Percentiles rank a stretch among this genome's conserved stretches.
Evolutionary conservation across 805 yeast species (phyloP).

Genomic region (Candida germanica): DNA sequence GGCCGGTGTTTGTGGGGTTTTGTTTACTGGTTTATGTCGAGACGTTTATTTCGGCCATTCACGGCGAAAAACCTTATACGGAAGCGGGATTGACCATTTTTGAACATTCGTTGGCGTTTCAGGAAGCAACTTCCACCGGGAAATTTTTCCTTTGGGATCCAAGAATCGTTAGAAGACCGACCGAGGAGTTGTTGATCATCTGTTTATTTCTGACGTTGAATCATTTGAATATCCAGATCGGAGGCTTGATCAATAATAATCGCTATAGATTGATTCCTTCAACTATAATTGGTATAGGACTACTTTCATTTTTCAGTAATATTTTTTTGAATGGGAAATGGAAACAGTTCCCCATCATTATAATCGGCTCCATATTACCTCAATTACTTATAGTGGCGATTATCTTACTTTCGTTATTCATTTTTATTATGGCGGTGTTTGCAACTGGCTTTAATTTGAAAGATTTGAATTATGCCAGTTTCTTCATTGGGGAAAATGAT

Average conservation of each 20-base stretch:
- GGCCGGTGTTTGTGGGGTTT: slow-evolving; percentile 56
- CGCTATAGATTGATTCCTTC: slow-evolving; percentile 63
- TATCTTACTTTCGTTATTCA: slow-evolving; percentile 47
- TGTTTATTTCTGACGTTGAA: slow-evolving; percentile 56
- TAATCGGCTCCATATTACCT: slow-evolving; percentile 62
- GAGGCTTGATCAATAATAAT: slow-evolving; percentile 53
- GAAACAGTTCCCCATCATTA: slow-evolving; percentile 50
- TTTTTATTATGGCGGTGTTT: slow-evolving; percentile 57
- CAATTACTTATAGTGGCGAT: slow-evolving; percentile 55
- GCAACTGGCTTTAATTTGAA: slow-evolving; percentile 45
- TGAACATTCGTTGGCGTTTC: slow-evolving; percentile 74
- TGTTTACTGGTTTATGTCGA: slow-evolving; percentile 65
- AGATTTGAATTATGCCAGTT: slow-evolving; percentile 36
- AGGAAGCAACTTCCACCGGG: slow-evolving; percentile 54
- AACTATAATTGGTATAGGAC: slow-evolving; percentile 51
- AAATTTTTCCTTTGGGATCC: slow-evolving; percentile 22
- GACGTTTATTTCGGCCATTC: slow-evolving; percentile 57
- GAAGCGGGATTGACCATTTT: slow-evolving; percentile 71
- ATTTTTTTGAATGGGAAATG: slow-evolving; percentile 41
- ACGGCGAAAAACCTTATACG: slow-evolving; percentile 52
- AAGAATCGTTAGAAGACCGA: slow-evolving; percentile 36
- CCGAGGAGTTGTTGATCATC: slow-evolving; percentile 49
- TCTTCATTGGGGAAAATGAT: slow-evolving; percentile 25
- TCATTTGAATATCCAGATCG: slow-evolving; percentile 60
- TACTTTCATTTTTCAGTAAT: slow-evolving; percentile 42